Base-by-base conservation (phyloP, 2,329 filamentous ascomycete species). In the Sclerotinia nivalis region DNA sequence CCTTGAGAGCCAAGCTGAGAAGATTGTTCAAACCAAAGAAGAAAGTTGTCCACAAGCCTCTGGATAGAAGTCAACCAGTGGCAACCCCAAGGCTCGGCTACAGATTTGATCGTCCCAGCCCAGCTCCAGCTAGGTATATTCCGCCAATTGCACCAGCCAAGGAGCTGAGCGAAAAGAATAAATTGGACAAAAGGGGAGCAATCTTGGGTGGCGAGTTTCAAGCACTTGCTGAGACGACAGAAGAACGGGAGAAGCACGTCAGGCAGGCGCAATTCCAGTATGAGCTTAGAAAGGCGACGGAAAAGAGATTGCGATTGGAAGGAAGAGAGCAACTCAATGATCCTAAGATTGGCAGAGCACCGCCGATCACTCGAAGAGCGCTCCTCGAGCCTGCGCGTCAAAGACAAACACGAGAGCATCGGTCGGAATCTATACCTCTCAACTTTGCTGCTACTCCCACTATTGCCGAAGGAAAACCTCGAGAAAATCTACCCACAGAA, bases 331-430 rank as follows among this genome's bases (percentile, higher is more conserved):
- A 69, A 6, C 4, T 69, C 12, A 25, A 28, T n/a, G 60, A 69
- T 31, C 43, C 28, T 22, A 37, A 25, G 12, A 69, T 66, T 66
- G 68, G 60, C 15, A 45, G 68, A 58, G 49, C 68, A 37, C 68
- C 68, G 20, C 68, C 60, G 8, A 45, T 69, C 13, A 22, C 68
- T 7, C 25, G 34, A 20, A 31, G n/a, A 10, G 50, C 52, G 43
- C 25, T 49, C 40, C 10, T 47, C 15, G 47, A 52, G 25, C 66
- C 56, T n/a, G 7, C 8, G 20, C 25, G 43, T 47, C 37, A n/a
- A n/a, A 40, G 25, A 10, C 28, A n/a, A 45, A 8, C 25, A 5
- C 40, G 47, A 28, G 37, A n/a, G 10, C n/a, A 15, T 9, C 20
- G 25, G 5, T 3, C 40, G 2, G 52, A 31, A 13, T 54, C 34